Evolutionary conservation across 2,329 filamentous ascomycete genomes (phyloP).

Genomic region (Botrytis hyacinthi): DNA sequence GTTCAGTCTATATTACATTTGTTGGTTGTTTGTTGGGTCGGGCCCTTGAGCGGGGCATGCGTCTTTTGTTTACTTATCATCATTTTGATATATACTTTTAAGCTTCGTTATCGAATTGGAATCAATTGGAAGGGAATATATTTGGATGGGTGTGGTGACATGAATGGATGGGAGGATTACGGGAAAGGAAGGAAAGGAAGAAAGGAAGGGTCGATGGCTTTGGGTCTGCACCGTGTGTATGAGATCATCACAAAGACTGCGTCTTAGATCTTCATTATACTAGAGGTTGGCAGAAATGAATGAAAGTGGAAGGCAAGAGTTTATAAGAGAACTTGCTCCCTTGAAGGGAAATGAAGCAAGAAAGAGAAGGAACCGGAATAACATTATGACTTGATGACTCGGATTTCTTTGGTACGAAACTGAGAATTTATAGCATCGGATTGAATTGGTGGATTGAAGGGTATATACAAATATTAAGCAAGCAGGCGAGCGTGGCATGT

Average conservation of each 20-base stretch:
- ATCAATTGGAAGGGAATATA: slow-evolving; percentile 7
- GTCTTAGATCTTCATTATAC: background rate
- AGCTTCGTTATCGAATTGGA: background rate
- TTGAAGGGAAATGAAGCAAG: background rate
- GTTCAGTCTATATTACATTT: slow-evolving; percentile 9
- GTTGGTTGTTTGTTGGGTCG: slow-evolving; percentile 4
- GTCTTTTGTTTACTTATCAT: slow-evolving; percentile 4
- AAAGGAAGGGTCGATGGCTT: background rate
- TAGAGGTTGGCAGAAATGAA: background rate
- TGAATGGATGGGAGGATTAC: slow-evolving; percentile 1
- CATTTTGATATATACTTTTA: background rate
- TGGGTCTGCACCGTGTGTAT: background rate
- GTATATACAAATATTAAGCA: background rate
- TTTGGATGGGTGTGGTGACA: slow-evolving; percentile 9
- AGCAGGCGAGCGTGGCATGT: slow-evolving; percentile 1
- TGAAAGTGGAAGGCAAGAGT: background rate
- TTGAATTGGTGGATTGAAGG: background rate
- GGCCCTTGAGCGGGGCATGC: background rate
- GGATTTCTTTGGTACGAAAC: slow-evolving; percentile 7
- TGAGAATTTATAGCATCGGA: slow-evolving; percentile 12
- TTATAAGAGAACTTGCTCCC: background rate
- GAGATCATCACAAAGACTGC: background rate
- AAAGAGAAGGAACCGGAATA: background rate
- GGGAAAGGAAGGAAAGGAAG: slow-evolving; percentile 2
- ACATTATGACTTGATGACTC: slow-evolving; percentile 12